Percentiles rank a stretch among this genome's conserved stretches.
These are phyloP conservation scores for Exsudoporus floridanus DNA, from an alignment of 1,284 basidiomycete genomes.

Conservation along the genomic window DNA sequence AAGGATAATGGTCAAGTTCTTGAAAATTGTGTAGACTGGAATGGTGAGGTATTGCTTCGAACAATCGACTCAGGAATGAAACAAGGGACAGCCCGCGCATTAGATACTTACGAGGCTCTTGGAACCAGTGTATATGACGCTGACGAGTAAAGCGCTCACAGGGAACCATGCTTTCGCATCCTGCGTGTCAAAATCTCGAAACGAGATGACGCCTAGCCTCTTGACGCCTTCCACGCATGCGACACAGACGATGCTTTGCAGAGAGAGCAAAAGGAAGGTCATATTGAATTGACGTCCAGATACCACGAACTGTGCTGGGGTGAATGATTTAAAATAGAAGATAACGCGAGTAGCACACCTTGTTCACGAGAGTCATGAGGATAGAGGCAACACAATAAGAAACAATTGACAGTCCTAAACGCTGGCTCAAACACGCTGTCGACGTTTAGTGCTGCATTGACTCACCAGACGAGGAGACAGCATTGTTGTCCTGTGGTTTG, in stretches of 20 bases:
- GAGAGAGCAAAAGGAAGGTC: conserved; percentile 93
- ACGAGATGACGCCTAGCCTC: conserved; percentile 80
- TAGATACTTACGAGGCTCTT: conserved; percentile 81
- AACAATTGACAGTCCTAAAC: conserved; percentile 72
- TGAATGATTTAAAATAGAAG: conserved; percentile 5
- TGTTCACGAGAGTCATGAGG: conserved; percentile 97
- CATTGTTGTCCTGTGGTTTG: conserved; percentile 19
- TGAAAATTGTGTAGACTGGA: conserved; percentile 97
- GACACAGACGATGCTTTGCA: conserved; percentile 89
- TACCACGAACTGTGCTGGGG: conserved; percentile 76
- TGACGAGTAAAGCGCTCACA: conserved; percentile 88
- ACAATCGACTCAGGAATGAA: not conserved
- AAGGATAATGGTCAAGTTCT: conserved; percentile 97
- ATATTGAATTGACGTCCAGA: conserved; percentile 94
- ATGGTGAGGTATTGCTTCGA: conserved; percentile 88
- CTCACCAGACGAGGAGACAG: conserved; percentile 30
- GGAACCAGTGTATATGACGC: conserved; percentile 97
- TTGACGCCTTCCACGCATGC: conserved; percentile 76
- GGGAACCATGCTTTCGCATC: conserved; percentile 96
- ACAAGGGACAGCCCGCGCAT: not conserved
- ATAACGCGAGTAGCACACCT: conserved; percentile 53
- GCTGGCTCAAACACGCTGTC: not conserved
- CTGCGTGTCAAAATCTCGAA: conserved; percentile 80
- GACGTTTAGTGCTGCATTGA: not conserved
- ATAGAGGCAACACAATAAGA: conserved; percentile 95